Evolutionary conservation across 192 early-diverging fungal species (phyloP).

Genomic region (Umbelopsis vinacea): DNA sequence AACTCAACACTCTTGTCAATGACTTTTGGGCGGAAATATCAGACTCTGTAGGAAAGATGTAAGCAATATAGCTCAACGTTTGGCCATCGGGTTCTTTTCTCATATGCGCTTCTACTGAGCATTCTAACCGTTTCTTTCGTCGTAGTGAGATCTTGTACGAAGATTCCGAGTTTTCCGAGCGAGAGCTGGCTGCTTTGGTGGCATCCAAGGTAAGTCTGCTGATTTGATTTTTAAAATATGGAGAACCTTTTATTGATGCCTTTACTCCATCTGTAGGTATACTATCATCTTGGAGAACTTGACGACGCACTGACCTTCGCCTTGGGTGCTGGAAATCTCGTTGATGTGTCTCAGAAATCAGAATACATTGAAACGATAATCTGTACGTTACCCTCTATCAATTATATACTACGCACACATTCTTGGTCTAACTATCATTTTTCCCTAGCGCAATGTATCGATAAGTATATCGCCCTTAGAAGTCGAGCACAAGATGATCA

Average conservation of each 20-base stretch:
- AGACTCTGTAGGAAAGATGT: slow-evolving; percentile 91
- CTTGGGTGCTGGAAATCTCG: slow-evolving; percentile 87
- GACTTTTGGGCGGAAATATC: slow-evolving; percentile 99
- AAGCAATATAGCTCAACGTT: slow-evolving; percentile 26
- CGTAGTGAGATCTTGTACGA: slow-evolving; percentile 94
- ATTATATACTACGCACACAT: neutral
- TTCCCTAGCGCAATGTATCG: slow-evolving; percentile 82
- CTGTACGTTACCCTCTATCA: slow-evolving; percentile 57
- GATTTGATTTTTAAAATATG: neutral
- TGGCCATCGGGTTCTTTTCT: neutral
- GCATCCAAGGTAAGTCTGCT: slow-evolving; percentile 82
- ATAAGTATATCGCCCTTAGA: slow-evolving; percentile 91
- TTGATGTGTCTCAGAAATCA: slow-evolving; percentile 79
- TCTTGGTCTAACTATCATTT: slow-evolving; percentile 19
- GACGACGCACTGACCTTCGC: slow-evolving; percentile 97
- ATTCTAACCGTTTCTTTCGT: neutral
- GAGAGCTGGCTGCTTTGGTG: slow-evolving; percentile 91
- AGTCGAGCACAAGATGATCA: slow-evolving; percentile 47
- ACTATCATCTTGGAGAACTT: slow-evolving; percentile 96
- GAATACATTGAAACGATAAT: slow-evolving; percentile 96
- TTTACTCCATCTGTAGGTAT: slow-evolving; percentile 63
- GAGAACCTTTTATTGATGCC: neutral
- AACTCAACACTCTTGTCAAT: slow-evolving; percentile 89
- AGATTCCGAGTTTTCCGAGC: slow-evolving; percentile 82
- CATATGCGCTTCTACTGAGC: neutral